phyloP scores from a whole-genome alignment of 768 basidiomycete genomes.

The Mycena vulgaris region DNA sequence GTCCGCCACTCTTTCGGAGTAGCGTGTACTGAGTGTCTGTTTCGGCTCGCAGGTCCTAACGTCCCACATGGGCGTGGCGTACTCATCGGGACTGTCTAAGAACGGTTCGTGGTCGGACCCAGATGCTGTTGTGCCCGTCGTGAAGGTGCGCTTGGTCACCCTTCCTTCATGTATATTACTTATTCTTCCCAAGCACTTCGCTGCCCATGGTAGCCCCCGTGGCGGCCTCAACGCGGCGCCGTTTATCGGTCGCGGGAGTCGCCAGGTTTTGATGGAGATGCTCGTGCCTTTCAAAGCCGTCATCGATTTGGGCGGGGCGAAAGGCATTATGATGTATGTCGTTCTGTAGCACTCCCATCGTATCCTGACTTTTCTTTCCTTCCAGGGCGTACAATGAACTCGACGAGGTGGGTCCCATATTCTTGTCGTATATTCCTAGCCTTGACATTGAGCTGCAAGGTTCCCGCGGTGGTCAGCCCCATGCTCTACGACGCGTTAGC shows the following conservation, averaged over 20 bases:
- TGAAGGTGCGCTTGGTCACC: conserved; percentile 37
- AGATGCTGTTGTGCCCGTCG: conserved; percentile 45
- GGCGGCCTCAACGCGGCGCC: conserved; percentile 45
- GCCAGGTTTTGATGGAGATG: conserved; percentile 44
- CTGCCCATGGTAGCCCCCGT: conserved; percentile 42
- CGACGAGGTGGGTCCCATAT: conserved; percentile 32
- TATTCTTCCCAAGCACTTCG: conserved; percentile 40
- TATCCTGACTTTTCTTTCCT: not conserved
- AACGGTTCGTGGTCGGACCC: conserved; percentile 42
- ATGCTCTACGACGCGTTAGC: conserved; percentile 43
- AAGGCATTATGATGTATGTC: conserved; percentile 44
- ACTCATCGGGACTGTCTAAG: conserved; percentile 43
- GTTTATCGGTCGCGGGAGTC: conserved; percentile 39
- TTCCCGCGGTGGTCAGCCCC: conserved; percentile 42
- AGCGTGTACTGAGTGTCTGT: too few relatives aligned
- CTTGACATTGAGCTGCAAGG: not conserved
- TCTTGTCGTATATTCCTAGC: not conserved
- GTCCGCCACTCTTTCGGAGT: too few relatives aligned
- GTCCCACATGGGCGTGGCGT: conserved; percentile 44
- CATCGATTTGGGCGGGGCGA: conserved; percentile 41
- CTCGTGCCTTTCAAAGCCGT: conserved; percentile 46
- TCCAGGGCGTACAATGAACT: conserved; percentile 44
- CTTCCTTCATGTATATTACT: not conserved
- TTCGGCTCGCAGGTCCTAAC: too few relatives aligned
- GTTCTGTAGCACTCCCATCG: not conserved